phyloP scores from a whole-genome alignment of 345 rosid genomes.

The Gossypium raimondii region DNA sequence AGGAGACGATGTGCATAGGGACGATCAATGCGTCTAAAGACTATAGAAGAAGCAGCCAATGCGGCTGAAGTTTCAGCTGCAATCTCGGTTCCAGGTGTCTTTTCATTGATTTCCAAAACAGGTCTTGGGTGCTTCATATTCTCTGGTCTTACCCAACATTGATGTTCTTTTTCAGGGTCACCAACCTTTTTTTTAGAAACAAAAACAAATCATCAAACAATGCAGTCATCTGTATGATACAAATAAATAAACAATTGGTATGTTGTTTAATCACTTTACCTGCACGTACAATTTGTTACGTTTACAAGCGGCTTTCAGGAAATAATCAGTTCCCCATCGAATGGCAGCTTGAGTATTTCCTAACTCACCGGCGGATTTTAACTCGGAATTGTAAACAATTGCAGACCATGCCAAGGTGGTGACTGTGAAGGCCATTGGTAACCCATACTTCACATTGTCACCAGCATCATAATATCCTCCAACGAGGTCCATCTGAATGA shows the following conservation, averaged over 20 bases:
- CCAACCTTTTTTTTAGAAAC: constrained; percentile 45
- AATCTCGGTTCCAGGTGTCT: constrained; percentile 67
- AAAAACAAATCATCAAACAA: background rate
- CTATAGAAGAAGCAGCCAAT: constrained; percentile 73
- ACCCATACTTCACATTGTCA: constrained; percentile 80
- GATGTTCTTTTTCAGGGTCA: constrained; percentile 67
- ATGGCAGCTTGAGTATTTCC: constrained; percentile 45
- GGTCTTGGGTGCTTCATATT: constrained; percentile 74
- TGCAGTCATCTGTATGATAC: background rate
- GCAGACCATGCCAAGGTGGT: constrained; percentile 82
- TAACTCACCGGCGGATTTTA: constrained; percentile 47
- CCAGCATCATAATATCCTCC: constrained; percentile 97
- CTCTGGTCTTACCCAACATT: constrained; percentile 83
- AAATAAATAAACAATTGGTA: background rate
- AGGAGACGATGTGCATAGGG: constrained; percentile 63
- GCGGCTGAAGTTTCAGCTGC: constrained; percentile 87
- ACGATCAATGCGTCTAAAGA: constrained; percentile 44
- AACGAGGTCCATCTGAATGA: constrained; percentile 52
- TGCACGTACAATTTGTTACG: constrained; percentile 58
- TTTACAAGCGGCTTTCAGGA: constrained; percentile 55
- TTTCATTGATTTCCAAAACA: constrained; percentile 48
- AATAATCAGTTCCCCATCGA: constrained; percentile 93
- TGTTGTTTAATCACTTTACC: constrained; percentile 47
- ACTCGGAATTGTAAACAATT: constrained; percentile 43
- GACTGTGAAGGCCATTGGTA: constrained; percentile 88